Base-by-base conservation (phyloP, 495 filamentous ascomycete species). In the Penicillium odoratum region DNA sequence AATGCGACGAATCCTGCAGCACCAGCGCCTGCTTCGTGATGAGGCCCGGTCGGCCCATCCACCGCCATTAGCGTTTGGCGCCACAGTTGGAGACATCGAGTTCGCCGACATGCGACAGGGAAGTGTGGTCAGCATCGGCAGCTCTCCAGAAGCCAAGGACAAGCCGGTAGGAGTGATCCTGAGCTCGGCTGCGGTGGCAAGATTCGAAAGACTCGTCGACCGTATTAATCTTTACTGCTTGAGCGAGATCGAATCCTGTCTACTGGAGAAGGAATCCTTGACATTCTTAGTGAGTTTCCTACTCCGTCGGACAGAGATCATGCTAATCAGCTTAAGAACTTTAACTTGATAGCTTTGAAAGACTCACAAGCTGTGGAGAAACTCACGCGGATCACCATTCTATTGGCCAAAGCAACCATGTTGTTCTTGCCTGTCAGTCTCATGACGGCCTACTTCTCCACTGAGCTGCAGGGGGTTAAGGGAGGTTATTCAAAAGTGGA, bases 311-410 rank as follows among this genome's bases (percentile, higher is more conserved):
- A 21, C 15, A 3, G n/a, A 21, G n/a, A n/a, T 4, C 11, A 29
- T 40, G 11, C 44, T 47, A 31, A 48, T 13, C 4, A 5, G 15
- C 45, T 2, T 21, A 21, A 91, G 88, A 91, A 91, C 70, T 95
- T 94, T 81, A 93, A 92, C 73, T 80, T 96, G 62, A 92, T 90
- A 53, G 87, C 91, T 11, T 85, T 93, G 64, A 90, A 90, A 64
- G 88, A 96, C 73, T 90, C 89, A 3, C 81, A 88, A 54, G 84
- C 86, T 3, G 88, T 92, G 7, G 90, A 93, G 50, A 82, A 86
- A 30, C 79, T 96, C 25, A 93, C 90, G 0, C 78, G 89, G 30
- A 86, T 90, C 58, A 92, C 91, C 0, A 90, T 92, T 40, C 74
- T 94, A n/a, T 74, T 95, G 13, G 89, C 88, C 28, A 93, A 93